Conservation (phyloP, 108 stramenopile species). For the Craspedostauros australis region DNA sequence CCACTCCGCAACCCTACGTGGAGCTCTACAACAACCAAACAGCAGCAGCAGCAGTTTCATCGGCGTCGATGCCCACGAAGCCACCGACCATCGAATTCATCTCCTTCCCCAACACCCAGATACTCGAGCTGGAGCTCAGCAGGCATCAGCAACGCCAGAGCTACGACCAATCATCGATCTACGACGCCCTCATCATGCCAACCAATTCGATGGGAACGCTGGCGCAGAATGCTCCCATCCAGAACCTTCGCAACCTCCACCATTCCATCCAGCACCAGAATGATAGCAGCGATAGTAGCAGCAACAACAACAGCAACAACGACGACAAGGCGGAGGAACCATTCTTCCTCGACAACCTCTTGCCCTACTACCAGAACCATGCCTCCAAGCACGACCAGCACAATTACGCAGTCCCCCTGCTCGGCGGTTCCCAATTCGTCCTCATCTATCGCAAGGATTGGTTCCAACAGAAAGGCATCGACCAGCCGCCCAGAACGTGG, state of each 20-base stretch:
- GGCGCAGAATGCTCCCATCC: too few relatives aligned
- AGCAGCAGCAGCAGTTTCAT: neutral
- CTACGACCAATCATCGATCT: too few relatives aligned
- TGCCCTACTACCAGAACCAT: slow-evolving; percentile 24
- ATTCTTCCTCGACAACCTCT: slow-evolving; percentile 4
- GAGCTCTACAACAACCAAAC: neutral
- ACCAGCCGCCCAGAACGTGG: slow-evolving; percentile 32
- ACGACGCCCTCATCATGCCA: slow-evolving; percentile 21
- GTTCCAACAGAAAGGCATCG: slow-evolving; percentile 19
- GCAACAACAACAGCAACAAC: neutral
- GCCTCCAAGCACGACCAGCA: slow-evolving; percentile 17
- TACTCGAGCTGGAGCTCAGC: too few relatives aligned
- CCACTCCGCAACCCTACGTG: too few relatives aligned
- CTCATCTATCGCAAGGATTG: slow-evolving; percentile 39
- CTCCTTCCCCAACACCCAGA: too few relatives aligned
- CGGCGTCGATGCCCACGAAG: neutral
- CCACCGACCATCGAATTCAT: too few relatives aligned
- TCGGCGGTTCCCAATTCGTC: slow-evolving; percentile 20
- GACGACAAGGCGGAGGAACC: neutral
- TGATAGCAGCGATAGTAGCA: neutral
- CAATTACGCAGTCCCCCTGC: slow-evolving; percentile 18
- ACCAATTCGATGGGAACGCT: too few relatives aligned
- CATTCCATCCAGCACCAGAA: too few relatives aligned
- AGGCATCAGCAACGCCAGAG: too few relatives aligned
- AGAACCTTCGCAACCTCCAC: too few relatives aligned